Evolutionary conservation across 257 asterid genomes (phyloP), one percentile per base, ranked within the genome.

Genomic region (Solanum bulbocastanum): DNA sequence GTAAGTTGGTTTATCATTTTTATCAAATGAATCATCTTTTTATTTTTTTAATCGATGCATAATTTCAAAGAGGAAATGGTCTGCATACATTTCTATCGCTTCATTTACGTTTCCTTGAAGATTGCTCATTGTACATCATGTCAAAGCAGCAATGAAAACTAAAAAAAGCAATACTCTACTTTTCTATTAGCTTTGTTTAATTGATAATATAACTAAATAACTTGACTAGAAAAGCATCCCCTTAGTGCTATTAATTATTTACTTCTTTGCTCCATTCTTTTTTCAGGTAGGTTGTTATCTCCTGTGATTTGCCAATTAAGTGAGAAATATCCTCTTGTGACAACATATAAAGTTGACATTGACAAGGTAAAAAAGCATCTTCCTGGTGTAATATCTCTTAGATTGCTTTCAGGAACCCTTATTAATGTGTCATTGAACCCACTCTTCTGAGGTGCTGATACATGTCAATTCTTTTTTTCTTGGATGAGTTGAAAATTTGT

Each of bases 281-380:
- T 56, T 91, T 88, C 92, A 96, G 99, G 99, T 89, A 94, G 95
- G 89, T 87, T 96, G 86, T 89, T 97, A 83, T 92, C 99, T 83
- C 99, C 99, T 72, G 52, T 95, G 27, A 90, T 97, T 87, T 95
- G 91, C 86, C 98, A 95, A 91, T 92, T 97, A 88, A 94, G 96
- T 76, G 98, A 94, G 95, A 92, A 93, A 87, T 96, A 96, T 87
- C 98, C 99, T 84, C 98, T 96, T 89, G 99, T 96, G 87, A 93
- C 95, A 46, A 94, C 98, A 44, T 97, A 92, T 90, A 97, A 96
- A 93, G 87, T 97, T 65, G 99, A 97, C 92, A 97, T 97, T 60
- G 99, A 96, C 87, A 91, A 95, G 98, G 99, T 97, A 91, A 30
- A 44, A 75, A 71, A 78, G 44, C 58, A 6, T 82, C 42, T 81